A percentile compares a stretch with the other conserved stretches of the same genome.
Conservation (phyloP, 495 filamentous ascomycete species). For the Lasiosphaeris hirsuta region DNA sequence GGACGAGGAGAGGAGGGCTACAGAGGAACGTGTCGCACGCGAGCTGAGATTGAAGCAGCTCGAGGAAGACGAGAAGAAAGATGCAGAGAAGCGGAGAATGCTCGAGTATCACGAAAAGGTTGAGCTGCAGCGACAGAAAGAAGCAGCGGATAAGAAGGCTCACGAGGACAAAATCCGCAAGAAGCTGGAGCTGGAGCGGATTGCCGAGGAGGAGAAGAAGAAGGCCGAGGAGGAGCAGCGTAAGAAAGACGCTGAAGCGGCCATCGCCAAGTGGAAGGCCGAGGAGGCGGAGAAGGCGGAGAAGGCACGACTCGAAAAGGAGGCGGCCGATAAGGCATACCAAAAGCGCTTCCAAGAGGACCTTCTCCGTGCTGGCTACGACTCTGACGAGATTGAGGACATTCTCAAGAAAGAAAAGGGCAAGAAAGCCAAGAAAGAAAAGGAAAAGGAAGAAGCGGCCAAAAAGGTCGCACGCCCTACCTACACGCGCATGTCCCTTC, state of each 20-base stretch:
- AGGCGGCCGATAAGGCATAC: conserved; percentile 48
- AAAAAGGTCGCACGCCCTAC: conserved; percentile 37
- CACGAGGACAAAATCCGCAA: conserved; percentile 47
- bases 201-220: conserved; percentile 52
- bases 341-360: conserved; percentile 49
- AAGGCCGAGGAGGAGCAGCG: conserved; percentile 40
- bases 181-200: conserved; percentile 55
- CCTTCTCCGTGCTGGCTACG: conserved; percentile 46
- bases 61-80: conserved; percentile 41
- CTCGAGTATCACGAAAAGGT: conserved; percentile 43
- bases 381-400: conserved; percentile 51
- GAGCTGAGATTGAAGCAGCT: conserved; percentile 25
- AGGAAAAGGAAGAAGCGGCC: conserved; percentile 24
- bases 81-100: conserved; percentile 41
- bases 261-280: conserved; percentile 54
- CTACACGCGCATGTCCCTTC: conserved; percentile 56
- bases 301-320: conserved; percentile 43
- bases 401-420: conserved; percentile 52
- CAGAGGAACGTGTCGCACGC: conserved; percentile 28
- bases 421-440: conserved; percentile 33
- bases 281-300: conserved; percentile 49
- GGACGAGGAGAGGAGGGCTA: conserved; percentile 28
- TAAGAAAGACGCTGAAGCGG: conserved; percentile 53
- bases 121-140: conserved; percentile 41
- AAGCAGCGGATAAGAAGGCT: conserved; percentile 44